Evolutionary conservation across 2,329 filamentous ascomycete genomes (phyloP).

Genomic region (Verticillium nonalfalfae): DNA sequence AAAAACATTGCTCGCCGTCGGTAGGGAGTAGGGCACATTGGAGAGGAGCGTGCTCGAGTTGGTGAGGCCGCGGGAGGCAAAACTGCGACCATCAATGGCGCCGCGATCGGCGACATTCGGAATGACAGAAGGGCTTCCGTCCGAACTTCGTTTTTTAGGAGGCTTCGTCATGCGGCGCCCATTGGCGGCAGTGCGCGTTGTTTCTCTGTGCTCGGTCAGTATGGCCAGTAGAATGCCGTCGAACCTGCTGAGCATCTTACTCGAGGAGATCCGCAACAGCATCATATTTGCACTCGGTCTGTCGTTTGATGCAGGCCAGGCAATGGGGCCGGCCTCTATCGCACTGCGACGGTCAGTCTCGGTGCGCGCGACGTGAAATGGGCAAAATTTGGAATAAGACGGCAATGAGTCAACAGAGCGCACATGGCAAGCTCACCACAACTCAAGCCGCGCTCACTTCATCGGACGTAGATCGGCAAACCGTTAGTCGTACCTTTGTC

Average conservation of each 20-base stretch:
- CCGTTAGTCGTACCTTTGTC: constrained; percentile 56
- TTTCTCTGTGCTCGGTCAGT: constrained; percentile 38
- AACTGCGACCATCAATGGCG: constrained; percentile 35
- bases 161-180: constrained; percentile 51
- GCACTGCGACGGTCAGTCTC: constrained; percentile 44
- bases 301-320: constrained; percentile 65
- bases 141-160: constrained; percentile 44
- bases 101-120: constrained; percentile 52
- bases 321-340: constrained; percentile 67
- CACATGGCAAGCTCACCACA: not conserved
- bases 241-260: constrained; percentile 35
- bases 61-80: constrained; percentile 36
- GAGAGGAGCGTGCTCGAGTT: constrained; percentile 57
- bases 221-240: not conserved
- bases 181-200: constrained; percentile 45
- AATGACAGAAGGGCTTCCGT: constrained; percentile 26
- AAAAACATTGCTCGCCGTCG: constrained; percentile 70
- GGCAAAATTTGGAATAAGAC: not conserved
- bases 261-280: constrained; percentile 71
- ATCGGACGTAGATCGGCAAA: not conserved
- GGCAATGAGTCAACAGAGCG: not conserved
- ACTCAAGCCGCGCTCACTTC: not conserved
- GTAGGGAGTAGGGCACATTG: constrained; percentile 64
- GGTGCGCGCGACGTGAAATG: not conserved
- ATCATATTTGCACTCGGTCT: constrained; percentile 70